Base-by-base conservation (phyloP, 164 flowering plant genomes). In the Umbilicus rupestris region DNA sequence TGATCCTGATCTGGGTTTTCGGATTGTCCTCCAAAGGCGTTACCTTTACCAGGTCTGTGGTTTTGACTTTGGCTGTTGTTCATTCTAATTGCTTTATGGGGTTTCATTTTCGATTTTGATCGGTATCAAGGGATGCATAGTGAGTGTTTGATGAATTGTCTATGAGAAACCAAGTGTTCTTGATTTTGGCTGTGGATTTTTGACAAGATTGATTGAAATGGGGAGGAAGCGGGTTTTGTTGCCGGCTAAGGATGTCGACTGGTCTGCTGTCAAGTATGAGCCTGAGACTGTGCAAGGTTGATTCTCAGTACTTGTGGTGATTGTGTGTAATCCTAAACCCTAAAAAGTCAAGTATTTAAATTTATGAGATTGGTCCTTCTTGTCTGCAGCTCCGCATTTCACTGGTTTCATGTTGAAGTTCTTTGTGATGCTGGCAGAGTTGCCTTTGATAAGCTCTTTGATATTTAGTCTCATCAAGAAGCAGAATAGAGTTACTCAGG, bases 401-500 rank as follows among this genome's bases (percentile, higher is more conserved):
- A 81, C 83, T 22, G 97, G 97, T 39, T 70, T 77, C 19, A 7
- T n/a, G 39, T 68, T 90, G 69, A 87, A 74, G 82, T 44, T 88
- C 19, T 87, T 87, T 66, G 89, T 85, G 20, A 79, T 73, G 78
- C 20, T 88, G 30, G 0, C 84, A 1, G 97, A 88, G 68, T 64
- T 75, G 29, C 90, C 90, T 15, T 1, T 83, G 1, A 49, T 88
- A 10, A 92, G 97, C 52, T 68, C 87, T 52, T 46, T 76, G 67
- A 77, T 88, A 37, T 28, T 80, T 10, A 72, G 72, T 47, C 35
- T 41, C 26, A 39, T 90, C 82, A 88, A 85, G 78, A 82, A 81
- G 78, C 71, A 85, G 79, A 90, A 90, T 63, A 82, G 70, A 28
- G 69, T 83, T 35, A 47, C 52, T 41, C 78, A 86, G 98, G 98